phyloP scores from a whole-genome alignment of 2,329 filamentous ascomycete species.

The Aspergillus brunneoviolaceus region DNA sequence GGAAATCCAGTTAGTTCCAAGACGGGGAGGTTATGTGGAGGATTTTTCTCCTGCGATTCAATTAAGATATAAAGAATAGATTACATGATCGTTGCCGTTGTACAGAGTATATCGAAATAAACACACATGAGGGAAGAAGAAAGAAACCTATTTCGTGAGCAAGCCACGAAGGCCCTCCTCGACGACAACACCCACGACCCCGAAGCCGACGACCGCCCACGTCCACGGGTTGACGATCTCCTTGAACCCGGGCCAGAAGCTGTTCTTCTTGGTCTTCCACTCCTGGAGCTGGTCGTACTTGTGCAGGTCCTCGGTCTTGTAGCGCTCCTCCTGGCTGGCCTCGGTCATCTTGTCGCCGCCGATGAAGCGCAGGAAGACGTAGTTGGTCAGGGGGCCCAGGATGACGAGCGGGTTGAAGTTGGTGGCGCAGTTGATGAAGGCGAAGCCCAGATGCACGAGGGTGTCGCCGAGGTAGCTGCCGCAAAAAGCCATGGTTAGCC shows the following conservation, averaged over 20 bases:
- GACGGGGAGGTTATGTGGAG: too few relatives aligned
- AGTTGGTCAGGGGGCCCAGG: slow-evolving; percentile 59
- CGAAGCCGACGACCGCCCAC: slow-evolving; percentile 53
- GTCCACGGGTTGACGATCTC: slow-evolving; percentile 58
- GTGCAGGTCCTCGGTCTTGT: slow-evolving; percentile 49
- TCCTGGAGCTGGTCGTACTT: slow-evolving; percentile 56
- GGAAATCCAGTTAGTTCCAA: too few relatives aligned
- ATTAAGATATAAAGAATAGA: background rate
- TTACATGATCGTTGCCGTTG: background rate
- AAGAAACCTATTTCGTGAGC: background rate
- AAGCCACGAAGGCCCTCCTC: slow-evolving; percentile 39
- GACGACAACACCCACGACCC: slow-evolving; percentile 49
- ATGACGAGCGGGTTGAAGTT: slow-evolving; percentile 56
- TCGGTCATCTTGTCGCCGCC: slow-evolving; percentile 59
- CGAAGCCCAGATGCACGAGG: slow-evolving; percentile 60
- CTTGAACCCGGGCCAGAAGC: slow-evolving; percentile 56
- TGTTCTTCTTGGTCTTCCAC: slow-evolving; percentile 57
- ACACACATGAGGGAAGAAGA: too few relatives aligned
- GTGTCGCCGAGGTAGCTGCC: slow-evolving; percentile 61
- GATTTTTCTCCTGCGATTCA: background rate
- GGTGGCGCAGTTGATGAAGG: slow-evolving; percentile 55
- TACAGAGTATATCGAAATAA: too few relatives aligned
- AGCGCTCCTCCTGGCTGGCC: slow-evolving; percentile 52
- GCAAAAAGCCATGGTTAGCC: background rate
- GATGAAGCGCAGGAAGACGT: slow-evolving; percentile 57